A percentile compares a stretch with the other conserved stretches of the same genome.
Evolutionary conservation across 169 alveolate species (phyloP).

Genomic region (Plasmodium gaboni): DNA sequence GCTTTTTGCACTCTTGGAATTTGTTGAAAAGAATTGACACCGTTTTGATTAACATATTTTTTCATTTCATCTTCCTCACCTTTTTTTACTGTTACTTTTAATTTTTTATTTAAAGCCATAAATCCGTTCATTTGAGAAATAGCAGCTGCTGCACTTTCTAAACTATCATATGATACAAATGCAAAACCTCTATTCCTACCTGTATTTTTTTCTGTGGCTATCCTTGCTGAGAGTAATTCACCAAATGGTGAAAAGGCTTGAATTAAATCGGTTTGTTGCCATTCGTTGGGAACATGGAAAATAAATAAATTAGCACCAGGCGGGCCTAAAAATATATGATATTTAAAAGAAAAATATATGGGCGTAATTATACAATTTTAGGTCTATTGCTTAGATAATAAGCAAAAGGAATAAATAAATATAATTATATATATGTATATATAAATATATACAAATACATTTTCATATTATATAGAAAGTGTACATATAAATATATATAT

Average conservation of each 20-base stretch:
- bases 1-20: constrained; percentile 62
- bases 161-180: constrained; percentile 91
- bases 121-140: constrained; percentile 92
- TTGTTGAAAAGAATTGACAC: constrained; percentile 65
- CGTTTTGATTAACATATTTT: constrained; percentile 71
- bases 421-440: too few species aligned
- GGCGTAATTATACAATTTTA: too few species aligned
- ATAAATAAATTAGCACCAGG: constrained; percentile 95
- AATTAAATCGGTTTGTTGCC: constrained; percentile 92
- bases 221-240: constrained; percentile 90
- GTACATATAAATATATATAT: too few species aligned
- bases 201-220: constrained; percentile 91
- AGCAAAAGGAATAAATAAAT: too few species aligned
- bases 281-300: constrained; percentile 94
- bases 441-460: too few species aligned
- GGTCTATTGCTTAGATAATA: too few species aligned
- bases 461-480: too few species aligned
- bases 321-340: constrained; percentile 85
- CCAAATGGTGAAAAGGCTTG: constrained; percentile 91
- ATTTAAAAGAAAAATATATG: too few species aligned
- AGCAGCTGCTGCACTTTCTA: constrained; percentile 92
- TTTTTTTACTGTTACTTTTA: constrained; percentile 90
- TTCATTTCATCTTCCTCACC: constrained; percentile 90
- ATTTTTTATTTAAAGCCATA: constrained; percentile 88
- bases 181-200: constrained; percentile 94